A percentile compares a stretch with the other conserved stretches of the same genome.
Conservation (phyloP, 1,139 yeast genomes). For the Sugiyamaella pinicola region DNA sequence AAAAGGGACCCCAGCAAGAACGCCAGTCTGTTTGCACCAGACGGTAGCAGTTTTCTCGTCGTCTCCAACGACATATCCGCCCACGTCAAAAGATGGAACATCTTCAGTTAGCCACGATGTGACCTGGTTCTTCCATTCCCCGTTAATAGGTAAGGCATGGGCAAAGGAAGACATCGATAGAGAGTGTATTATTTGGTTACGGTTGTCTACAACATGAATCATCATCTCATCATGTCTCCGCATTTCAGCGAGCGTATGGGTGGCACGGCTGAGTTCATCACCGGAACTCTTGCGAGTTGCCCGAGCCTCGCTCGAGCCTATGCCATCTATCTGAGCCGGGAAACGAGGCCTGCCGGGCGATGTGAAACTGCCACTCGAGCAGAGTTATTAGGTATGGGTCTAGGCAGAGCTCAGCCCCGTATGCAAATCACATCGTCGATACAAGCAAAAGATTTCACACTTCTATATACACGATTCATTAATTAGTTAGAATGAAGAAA, state of each 20-base stretch:
- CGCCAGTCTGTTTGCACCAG: conserved; percentile 78
- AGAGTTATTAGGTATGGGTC: too few relatives aligned
- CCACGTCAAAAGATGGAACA: conserved; percentile 91
- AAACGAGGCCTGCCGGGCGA: too few relatives aligned
- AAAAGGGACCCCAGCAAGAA: conserved; percentile 88
- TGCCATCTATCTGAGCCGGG: too few relatives aligned
- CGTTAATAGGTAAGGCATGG: conserved; percentile 69
- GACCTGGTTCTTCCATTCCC: conserved; percentile 78
- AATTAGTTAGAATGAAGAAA: background rate
- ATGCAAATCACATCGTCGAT: too few relatives aligned
- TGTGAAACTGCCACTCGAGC: too few relatives aligned
- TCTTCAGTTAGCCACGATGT: conserved; percentile 81
- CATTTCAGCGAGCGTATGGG: too few relatives aligned
- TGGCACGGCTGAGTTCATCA: too few relatives aligned
- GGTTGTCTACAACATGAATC: too few relatives aligned
- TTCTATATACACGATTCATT: conserved; percentile 12
- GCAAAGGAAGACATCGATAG: conserved; percentile 41
- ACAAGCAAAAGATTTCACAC: conserved; percentile 1
- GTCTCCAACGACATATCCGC: conserved; percentile 92
- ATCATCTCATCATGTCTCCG: too few relatives aligned
- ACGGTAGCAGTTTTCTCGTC: conserved; percentile 70
- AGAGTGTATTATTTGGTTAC: too few relatives aligned
- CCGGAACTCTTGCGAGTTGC: too few relatives aligned
- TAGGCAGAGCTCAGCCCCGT: background rate
- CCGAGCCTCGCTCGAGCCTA: too few relatives aligned